Evolutionary conservation across 2,329 filamentous ascomycete species (phyloP).

Genomic region (Talaromyces sp.): DNA sequence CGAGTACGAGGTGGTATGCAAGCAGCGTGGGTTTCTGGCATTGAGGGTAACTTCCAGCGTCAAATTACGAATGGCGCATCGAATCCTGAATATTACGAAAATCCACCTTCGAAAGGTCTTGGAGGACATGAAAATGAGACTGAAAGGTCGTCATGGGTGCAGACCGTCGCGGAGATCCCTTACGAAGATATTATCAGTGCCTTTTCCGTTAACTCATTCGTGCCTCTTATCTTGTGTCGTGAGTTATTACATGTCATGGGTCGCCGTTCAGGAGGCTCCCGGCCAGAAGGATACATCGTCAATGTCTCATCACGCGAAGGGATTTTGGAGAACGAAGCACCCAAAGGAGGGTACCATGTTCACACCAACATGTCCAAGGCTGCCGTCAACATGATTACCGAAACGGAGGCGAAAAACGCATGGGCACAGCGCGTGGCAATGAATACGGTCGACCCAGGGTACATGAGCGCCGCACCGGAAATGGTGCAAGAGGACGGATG

Average conservation of each 20-base stretch:
- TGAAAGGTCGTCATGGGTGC: constrained; percentile 30
- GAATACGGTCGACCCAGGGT: constrained; percentile 36
- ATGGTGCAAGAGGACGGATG: constrained; percentile 22
- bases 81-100: background rate
- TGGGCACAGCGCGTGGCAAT: constrained; percentile 31
- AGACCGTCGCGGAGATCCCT: constrained; percentile 31
- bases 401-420: constrained; percentile 28
- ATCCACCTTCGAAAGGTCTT: constrained; percentile 13
- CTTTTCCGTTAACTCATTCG: constrained; percentile 34
- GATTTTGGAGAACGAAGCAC: constrained; percentile 22
- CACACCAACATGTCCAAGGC: constrained; percentile 40
- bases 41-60: constrained; percentile 7
- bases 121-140: constrained; percentile 3
- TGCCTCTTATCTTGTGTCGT: constrained; percentile 33
- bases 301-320: constrained; percentile 30
- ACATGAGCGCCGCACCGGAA: constrained; percentile 34
- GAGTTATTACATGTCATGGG: constrained; percentile 31
- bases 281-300: background rate
- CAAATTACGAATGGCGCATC: background rate
- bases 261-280: constrained; percentile 5
- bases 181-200: constrained; percentile 37
- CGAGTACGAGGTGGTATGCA: constrained; percentile 14
- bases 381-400: constrained; percentile 38
- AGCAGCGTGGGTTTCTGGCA: constrained; percentile 15
- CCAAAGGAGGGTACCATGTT: constrained; percentile 30